Evolutionary conservation across 306 rosid species (phyloP).

Genomic region (Cucumis sativus): DNA sequence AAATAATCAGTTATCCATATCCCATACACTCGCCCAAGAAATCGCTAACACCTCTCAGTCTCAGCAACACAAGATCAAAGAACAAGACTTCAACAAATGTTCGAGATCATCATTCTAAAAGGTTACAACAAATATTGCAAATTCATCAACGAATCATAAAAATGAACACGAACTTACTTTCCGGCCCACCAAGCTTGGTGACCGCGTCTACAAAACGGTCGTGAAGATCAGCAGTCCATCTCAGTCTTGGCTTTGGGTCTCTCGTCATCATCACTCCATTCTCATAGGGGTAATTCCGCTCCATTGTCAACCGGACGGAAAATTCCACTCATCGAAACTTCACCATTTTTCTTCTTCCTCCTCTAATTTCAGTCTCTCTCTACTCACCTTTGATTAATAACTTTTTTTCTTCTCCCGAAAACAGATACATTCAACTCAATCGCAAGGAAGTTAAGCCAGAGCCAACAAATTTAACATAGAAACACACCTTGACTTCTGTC

Average conservation of each 20-base stretch:
- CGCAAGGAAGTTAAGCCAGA: not conserved
- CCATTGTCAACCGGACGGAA: conserved; percentile 4
- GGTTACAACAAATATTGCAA: not conserved
- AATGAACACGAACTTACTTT: conserved; percentile 35
- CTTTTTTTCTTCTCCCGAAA: not conserved
- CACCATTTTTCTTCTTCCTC: not conserved
- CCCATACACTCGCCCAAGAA: not conserved
- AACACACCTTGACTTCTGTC: not conserved
- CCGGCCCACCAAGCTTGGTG: conserved; percentile 96
- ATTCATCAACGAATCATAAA: not conserved
- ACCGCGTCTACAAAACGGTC: conserved; percentile 86
- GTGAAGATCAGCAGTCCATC: conserved; percentile 95
- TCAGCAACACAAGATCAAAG: not conserved
- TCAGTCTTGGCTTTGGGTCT: conserved; percentile 83
- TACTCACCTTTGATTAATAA: not conserved
- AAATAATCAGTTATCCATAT: not conserved
- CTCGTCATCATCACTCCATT: conserved; percentile 76
- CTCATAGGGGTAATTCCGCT: conserved; percentile 27
- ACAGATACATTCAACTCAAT: not conserved
- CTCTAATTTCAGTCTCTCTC: not conserved
- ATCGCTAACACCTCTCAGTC: not conserved
- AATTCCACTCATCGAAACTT: not conserved
- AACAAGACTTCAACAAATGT: not conserved
- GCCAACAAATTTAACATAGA: not conserved
- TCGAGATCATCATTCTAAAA: not conserved